Base-by-base conservation (phyloP, 225 moss, liverwort and hornwort genomes). In the Bryum argenteum region DNA sequence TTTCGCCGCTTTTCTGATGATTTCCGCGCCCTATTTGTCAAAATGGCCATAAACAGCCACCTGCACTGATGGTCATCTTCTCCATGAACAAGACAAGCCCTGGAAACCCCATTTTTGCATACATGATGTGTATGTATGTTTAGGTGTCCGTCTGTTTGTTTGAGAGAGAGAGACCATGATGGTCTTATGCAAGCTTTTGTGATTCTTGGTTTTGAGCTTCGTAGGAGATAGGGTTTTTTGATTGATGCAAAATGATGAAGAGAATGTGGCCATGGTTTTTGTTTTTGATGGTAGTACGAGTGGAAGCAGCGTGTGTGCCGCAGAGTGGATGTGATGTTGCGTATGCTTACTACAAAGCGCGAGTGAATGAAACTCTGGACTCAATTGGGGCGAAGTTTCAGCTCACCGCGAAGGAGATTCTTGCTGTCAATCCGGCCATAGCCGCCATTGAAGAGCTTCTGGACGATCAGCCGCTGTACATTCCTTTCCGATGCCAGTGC, bases 401-500 rank as follows among this genome's bases (percentile, higher is more conserved):
- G 61, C 41, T 77, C 38, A 87, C 79, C 15, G 50, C 69, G 0
- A 60, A 28, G 0, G 56, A 67, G 28, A 76, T 87, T 74, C 55
- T 65, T 28, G 78, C 67, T 8, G 78, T 68, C 39, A 87, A 86
- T 21, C 74, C 71, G 57, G 15, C 58, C 56, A 5, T 78, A 8
- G 20, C 56, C 17, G 54, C 78, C 33, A 21, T 26, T 6, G 23
- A 63, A 11, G 15, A 54, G 13, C 0, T 86, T 12, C 4, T 10
- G 16, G 3, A 6, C n/a, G 22, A 70, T 13, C 76, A 78, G 24
- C 38, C 61, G 1, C 21, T 89, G 38, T 66, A 77, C 61, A 77
- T 89, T 54, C 89, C 89, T 24, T 89, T 86, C 61, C 22, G 50
- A 14, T 89, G 89, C 78, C 63, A 74, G 22, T 89, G 89, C 69